Evolutionary conservation across 2,329 filamentous ascomycete genomes (phyloP), one percentile per base, ranked within the genome.

Genomic region (Hortaea sp.): DNA sequence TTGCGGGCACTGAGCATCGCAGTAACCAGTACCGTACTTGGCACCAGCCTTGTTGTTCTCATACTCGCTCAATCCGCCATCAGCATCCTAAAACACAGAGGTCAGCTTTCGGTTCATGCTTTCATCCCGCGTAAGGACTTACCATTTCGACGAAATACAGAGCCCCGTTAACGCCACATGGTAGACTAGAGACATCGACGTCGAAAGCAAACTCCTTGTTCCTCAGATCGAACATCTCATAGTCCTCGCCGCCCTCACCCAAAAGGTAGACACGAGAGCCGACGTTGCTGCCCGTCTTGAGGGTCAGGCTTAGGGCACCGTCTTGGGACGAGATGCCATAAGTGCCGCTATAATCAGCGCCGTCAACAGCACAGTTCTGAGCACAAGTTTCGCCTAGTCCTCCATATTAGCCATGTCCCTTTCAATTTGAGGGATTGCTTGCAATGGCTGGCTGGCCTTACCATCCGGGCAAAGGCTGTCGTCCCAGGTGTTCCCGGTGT

Each of bases 201-300:
- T 85, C 81, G 52, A 86, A 84, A 45, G 79, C 81, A 66, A 86
- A 81, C 64, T 86, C 82, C 59, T 81, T 74, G 65, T 78, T 79
- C 44, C 29, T 70, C 48, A 85, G 70, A 49, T 77, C 73, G 67
- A 85, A 81, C 60, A 75, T 73, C 67, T 83, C 69, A 64, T 86
- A 86, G 49, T 74, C 76, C 55, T 70, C 70, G 38, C 79, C 75
- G 43, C 71, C 68, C 55, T 64, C 55, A 68, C 85, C 76, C 51
- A 85, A 72, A 50, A 85, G 72, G 62, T 84, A 86, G 38, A 81
- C 66, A 54, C 82, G 76, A 67, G 41, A 70, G 54, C 49, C 62
- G 49, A 52, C 57, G 51, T 50, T 64, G 51, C 53, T 51, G 52
- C 37, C 51, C 13, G 57, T 68, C 41, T 65, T 59, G 44, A 62